phyloP scores from a whole-genome alignment of 257 asterid species.

The Apocynum venetum region DNA sequence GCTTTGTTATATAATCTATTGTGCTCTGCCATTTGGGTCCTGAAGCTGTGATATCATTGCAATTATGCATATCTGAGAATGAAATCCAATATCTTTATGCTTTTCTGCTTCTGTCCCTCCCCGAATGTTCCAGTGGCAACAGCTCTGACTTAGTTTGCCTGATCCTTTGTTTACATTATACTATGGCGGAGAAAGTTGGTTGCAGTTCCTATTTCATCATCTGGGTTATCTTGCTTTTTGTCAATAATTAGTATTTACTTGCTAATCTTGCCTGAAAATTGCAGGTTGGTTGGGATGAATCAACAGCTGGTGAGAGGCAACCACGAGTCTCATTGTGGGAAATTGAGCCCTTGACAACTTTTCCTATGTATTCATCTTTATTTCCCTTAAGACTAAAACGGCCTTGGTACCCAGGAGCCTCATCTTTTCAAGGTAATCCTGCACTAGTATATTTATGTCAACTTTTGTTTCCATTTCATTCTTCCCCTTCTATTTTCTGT shows the following conservation, averaged over 20 bases:
- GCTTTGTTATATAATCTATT: background rate
- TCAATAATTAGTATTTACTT: background rate
- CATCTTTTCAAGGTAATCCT: conserved; percentile 77
- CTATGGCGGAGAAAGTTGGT: background rate
- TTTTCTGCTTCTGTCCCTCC: too few relatives aligned
- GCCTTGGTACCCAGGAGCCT: conserved; percentile 94
- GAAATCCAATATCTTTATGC: background rate
- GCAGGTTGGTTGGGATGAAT: conserved; percentile 99
- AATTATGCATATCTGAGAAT: background rate
- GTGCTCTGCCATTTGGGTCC: background rate
- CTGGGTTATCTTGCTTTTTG: background rate
- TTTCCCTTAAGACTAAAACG: conserved; percentile 90
- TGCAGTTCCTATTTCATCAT: background rate
- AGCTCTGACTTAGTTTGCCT: background rate
- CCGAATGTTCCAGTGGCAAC: background rate
- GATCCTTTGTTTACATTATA: background rate
- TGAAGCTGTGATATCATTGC: background rate
- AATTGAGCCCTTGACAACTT: conserved; percentile 93
- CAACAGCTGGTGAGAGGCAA: conserved; percentile 97
- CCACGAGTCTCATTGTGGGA: conserved; percentile 96
- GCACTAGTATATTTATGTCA: background rate
- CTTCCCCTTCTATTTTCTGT: conserved; percentile 2
- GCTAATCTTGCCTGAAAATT: conserved; percentile 8
- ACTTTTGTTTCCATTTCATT: background rate
- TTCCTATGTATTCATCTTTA: conserved; percentile 90